These are phyloP conservation scores for Candida oleophila DNA, from an alignment of 805 yeast genomes.

Conservation along the genomic window DNA sequence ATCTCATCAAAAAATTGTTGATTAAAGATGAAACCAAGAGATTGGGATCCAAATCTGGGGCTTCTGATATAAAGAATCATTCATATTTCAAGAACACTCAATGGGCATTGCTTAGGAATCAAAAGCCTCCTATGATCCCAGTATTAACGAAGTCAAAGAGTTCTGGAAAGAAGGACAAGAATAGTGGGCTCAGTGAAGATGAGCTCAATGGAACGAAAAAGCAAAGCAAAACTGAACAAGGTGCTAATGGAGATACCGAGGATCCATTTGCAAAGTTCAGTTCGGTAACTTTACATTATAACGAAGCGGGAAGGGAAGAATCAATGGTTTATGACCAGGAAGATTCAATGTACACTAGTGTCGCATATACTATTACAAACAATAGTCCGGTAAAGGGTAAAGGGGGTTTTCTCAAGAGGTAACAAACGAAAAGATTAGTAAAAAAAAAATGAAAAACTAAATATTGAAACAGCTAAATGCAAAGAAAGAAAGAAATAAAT, in stretches of 20 bases:
- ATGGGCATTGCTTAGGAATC: constrained; percentile 94
- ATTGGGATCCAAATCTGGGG: constrained; percentile 90
- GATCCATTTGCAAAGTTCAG: constrained; percentile 87
- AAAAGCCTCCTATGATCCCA: constrained; percentile 95
- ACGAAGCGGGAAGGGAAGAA: constrained; percentile 46
- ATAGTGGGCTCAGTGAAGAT: constrained; percentile 12
- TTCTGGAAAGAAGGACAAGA: constrained; percentile 15
- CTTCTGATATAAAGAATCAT: constrained; percentile 90
- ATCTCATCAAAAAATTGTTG: constrained; percentile 73
- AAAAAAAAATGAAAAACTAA: background rate
- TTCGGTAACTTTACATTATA: constrained; percentile 82
- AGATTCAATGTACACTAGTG: constrained; percentile 45
- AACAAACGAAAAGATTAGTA: constrained; percentile 4
- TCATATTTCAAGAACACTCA: constrained; percentile 87
- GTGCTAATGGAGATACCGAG: constrained; percentile 30
- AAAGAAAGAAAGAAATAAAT: no score
- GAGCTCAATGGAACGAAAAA: constrained; percentile 7
- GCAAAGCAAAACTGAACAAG: constrained; percentile 15
- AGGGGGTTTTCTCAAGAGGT: constrained; percentile 29
- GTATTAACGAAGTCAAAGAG: constrained; percentile 46
- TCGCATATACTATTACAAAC: constrained; percentile 53
- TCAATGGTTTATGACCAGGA: constrained; percentile 48
- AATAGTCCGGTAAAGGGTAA: constrained; percentile 23
- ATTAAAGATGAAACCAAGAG: constrained; percentile 88
- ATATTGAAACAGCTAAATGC: no score